A percentile compares a stretch with the other conserved stretches of the same genome.
These are phyloP conservation scores for Xylaria telfairii DNA, from an alignment of 495 filamentous ascomycete genomes.

Conservation along the genomic window DNA sequence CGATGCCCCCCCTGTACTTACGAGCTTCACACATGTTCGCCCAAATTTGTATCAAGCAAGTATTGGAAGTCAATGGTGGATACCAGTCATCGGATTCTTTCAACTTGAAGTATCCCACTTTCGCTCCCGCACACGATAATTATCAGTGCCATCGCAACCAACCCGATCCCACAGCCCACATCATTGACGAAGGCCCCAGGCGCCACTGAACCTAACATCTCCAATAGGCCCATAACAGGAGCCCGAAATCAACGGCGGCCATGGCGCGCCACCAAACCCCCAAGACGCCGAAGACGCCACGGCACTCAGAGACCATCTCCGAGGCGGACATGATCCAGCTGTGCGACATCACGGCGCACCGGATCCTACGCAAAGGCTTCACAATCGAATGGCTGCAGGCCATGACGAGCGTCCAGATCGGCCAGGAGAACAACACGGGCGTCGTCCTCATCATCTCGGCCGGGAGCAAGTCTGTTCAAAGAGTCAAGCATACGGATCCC, in stretches of 20 bases:
- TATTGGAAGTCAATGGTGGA: not conserved
- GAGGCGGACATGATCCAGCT: not conserved
- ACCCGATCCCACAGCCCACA: not conserved
- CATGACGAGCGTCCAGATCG: conserved; percentile 20
- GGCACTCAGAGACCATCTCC: not conserved
- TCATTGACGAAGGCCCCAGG: not conserved
- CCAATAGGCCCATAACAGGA: not conserved
- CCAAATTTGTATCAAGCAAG: not conserved
- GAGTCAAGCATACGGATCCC: conserved; percentile 4
- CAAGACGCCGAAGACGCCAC: not conserved
- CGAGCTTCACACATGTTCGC: not conserved
- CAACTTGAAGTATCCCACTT: not conserved
- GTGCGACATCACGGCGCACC: conserved; percentile 22
- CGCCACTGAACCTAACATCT: not conserved
- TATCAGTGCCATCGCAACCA: not conserved
- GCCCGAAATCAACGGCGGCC: not conserved
- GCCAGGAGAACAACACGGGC: conserved; percentile 18
- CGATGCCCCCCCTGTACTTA: not conserved
- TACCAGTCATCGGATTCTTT: not conserved
- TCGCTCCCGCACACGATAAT: not conserved
- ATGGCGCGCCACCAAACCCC: not conserved
- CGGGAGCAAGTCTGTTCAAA: not conserved
- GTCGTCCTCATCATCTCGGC: conserved; percentile 23
- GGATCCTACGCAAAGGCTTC: conserved; percentile 26
- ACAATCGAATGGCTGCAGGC: conserved; percentile 9